These are phyloP conservation scores for Globisporangium middletonii DNA, from an alignment of 352 stramenopile genomes.

Conservation along the genomic window DNA sequence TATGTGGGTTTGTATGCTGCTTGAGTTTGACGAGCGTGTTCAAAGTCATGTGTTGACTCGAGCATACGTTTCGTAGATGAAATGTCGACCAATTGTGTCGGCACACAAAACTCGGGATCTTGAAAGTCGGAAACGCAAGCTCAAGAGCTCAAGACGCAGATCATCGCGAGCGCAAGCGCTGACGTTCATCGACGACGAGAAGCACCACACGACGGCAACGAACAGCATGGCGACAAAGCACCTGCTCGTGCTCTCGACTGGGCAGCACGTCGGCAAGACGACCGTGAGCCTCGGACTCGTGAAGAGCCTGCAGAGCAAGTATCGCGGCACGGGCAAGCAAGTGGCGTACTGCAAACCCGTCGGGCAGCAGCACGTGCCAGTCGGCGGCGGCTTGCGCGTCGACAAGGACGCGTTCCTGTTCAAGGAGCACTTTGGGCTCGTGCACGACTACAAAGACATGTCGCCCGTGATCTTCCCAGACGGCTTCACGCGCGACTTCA, in stretches of 20 bases:
- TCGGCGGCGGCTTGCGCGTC: slow-evolving; percentile 80
- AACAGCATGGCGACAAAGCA: slow-evolving; percentile 43
- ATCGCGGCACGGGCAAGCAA: slow-evolving; percentile 53
- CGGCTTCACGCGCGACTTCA: slow-evolving; percentile 96
- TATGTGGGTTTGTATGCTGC: too few relatives aligned
- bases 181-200: neutral
- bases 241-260: slow-evolving; percentile 85
- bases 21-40: too few relatives aligned
- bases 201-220: neutral
- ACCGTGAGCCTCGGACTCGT: slow-evolving; percentile 93
- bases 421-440: slow-evolving; percentile 94
- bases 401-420: slow-evolving; percentile 94
- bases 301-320: slow-evolving; percentile 90
- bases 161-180: neutral
- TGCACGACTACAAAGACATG: slow-evolving; percentile 96
- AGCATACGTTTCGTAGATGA: too few relatives aligned
- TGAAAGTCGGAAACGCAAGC: neutral
- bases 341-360: slow-evolving; percentile 95
- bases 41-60: too few relatives aligned
- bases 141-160: neutral
- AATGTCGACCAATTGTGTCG: too few relatives aligned
- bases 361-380: slow-evolving; percentile 90
- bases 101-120: too few relatives aligned
- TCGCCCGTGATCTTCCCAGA: slow-evolving; percentile 95
- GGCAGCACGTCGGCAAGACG: slow-evolving; percentile 98